Evolutionary conservation across 1,284 basidiomycete genomes (phyloP), one percentile per base, ranked within the genome.

Genomic region (Ganoderma multipileum): DNA sequence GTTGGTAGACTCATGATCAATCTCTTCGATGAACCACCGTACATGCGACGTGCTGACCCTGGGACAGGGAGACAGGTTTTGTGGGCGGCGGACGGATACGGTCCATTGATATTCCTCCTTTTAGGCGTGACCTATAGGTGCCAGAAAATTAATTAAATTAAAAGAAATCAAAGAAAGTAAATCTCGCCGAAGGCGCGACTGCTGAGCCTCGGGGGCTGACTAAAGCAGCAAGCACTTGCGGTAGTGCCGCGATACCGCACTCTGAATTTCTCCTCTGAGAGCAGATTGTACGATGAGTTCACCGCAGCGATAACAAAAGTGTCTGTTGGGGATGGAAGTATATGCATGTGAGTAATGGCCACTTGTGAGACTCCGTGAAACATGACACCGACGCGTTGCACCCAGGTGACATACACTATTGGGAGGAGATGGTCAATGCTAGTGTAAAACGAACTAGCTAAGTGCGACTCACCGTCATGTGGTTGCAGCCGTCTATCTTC

Each of bases 221-320:
- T 33, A 33, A 33, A 33, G 33, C 44, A 47, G 6, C 20, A 23
- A 23, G 44, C 44, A 47, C 44, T 47, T 47, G 20, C 44, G 20
- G 47, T 50, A 50, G 11, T 50, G 47, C 23, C 47, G n/a, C 9
- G 47, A 50, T 8, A 50, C n/a, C 8, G 47, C 47, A 20, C 47
- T 50, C 20, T 23, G 47, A 50, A 50, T 26, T 23, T 50, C 47
- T 2, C 23, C 23, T n/a, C 23, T 12, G 47, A 50, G n/a, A 11
- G 81, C 84, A 3, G 88, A 87, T 66, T 81, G 81, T 55, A 87
- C 82, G 69, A 90, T 89, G 16, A 77, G 73, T 23, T 78, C 74
- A 2, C 87, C 88, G 70, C 89, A 90, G 14, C 77, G 69, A 71
- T 90, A 90, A 71, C 89, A 90, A 74, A 89, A 90, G 71, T 90